Conservation (phyloP, 305 asterid species). For the Euphrasia arctica region DNA sequence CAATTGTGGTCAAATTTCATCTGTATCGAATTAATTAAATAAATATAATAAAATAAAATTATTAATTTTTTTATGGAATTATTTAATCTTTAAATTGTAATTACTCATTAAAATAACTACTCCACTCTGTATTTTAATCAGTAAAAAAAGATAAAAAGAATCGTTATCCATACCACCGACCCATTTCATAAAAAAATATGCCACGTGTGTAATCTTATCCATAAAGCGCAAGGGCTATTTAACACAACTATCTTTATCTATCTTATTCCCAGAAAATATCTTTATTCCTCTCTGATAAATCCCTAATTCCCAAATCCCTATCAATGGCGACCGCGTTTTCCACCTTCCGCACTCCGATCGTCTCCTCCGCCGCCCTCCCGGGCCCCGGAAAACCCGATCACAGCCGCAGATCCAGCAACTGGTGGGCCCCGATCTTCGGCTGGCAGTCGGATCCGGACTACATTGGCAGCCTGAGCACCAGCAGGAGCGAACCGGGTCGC, state of each 20-base stretch:
- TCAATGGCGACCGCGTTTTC: conserved; percentile 44
- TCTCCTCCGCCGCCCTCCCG: conserved; percentile 42
- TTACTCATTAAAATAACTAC: no score
- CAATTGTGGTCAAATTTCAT: no score
- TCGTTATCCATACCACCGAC: no score
- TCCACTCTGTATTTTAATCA: no score
- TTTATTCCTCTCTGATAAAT: no score
- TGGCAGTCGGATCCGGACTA: conserved; percentile 67
- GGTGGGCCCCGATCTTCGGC: conserved; percentile 79
- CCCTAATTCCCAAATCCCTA: not conserved
- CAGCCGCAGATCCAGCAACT: conserved; percentile 32
- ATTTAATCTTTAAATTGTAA: no score
- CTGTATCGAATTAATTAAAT: no score
- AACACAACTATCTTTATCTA: no score
- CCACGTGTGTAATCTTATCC: conserved; percentile 54
- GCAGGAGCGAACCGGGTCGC: conserved; percentile 2
- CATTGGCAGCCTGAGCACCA: conserved; percentile 29
- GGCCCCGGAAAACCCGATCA: conserved; percentile 29
- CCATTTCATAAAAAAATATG: not conserved
- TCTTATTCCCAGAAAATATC: no score
- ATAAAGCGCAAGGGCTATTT: not conserved
- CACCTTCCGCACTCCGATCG: conserved; percentile 40
- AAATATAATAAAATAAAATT: no score
- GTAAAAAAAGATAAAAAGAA: no score
- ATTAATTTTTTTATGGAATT: no score